Evolutionary conservation across 257 asterid genomes (phyloP).

Genomic region (Coffea eugenioides): DNA sequence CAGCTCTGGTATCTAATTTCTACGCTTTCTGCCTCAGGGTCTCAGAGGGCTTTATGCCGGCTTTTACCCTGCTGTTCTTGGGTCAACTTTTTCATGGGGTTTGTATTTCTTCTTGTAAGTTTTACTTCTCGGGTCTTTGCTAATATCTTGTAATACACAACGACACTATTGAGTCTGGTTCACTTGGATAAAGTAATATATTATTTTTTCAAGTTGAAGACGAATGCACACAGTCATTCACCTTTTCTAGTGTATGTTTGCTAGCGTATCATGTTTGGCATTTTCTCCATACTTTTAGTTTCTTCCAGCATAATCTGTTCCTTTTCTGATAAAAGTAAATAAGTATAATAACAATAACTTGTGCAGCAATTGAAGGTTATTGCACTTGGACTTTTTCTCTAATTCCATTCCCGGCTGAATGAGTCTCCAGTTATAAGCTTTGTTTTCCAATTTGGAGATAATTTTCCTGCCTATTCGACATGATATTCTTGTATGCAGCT

Average conservation of each 20-base stretch:
- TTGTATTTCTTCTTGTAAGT: constrained; percentile 94
- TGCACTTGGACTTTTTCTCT: neutral
- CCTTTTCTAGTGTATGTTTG: neutral
- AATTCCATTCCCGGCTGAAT: too few relatives aligned
- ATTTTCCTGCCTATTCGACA: constrained; percentile 12
- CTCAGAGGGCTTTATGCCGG: constrained; percentile 91
- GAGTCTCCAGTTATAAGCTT: neutral
- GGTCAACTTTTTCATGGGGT: constrained; percentile 95
- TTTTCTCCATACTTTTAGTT: neutral
- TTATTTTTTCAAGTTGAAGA: neutral
- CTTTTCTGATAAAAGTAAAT: neutral
- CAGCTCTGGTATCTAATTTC: neutral
- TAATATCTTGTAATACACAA: neutral
- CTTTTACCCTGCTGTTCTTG: constrained; percentile 95
- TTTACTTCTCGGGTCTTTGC: constrained; percentile 4
- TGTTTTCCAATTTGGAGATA: neutral
- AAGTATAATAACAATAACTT: neutral
- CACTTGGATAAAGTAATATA: neutral
- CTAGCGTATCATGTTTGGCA: neutral
- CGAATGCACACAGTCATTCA: neutral
- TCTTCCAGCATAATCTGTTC: neutral
- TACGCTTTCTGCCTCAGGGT: constrained; percentile 55
- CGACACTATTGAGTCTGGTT: neutral
- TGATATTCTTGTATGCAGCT: constrained; percentile 43
- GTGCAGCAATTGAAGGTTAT: neutral